phyloP scores from a whole-genome alignment of 306 rosid species.

The Morella rubra region DNA sequence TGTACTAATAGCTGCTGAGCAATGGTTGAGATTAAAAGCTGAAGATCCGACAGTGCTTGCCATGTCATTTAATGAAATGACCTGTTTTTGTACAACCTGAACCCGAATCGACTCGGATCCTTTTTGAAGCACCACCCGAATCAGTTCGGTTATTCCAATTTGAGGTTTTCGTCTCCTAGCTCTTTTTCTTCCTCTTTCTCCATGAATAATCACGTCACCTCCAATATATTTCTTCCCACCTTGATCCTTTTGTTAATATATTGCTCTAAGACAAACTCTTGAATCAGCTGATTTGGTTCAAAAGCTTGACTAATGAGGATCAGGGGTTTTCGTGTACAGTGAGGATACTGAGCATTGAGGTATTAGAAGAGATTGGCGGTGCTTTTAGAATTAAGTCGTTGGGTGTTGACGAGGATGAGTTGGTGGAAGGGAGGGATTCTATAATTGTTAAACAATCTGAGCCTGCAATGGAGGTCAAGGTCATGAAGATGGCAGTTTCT shows the following conservation, averaged over 20 bases:
- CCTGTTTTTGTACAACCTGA: no score
- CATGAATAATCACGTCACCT: background rate
- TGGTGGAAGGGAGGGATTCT: constrained; percentile 15
- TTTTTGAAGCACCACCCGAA: no score
- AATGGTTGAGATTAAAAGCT: no score
- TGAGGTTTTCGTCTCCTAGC: no score
- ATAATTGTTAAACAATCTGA: constrained; percentile 21
- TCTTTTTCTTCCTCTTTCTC: constrained; percentile 4
- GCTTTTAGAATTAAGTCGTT: constrained; percentile 32
- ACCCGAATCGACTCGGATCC: no score
- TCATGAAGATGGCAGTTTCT: background rate
- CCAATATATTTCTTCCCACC: background rate
- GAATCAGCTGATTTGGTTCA: constrained; percentile 9
- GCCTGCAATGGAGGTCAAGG: constrained; percentile 13
- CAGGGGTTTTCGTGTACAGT: constrained; percentile 19
- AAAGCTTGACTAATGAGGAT: constrained; percentile 22
- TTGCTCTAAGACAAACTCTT: constrained; percentile 14
- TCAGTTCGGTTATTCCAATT: no score
- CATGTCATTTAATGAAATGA: no score
- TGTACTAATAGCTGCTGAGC: no score
- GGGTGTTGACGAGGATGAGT: constrained; percentile 26
- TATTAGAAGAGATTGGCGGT: constrained; percentile 19
- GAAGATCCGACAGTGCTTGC: no score
- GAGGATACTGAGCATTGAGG: constrained; percentile 11
- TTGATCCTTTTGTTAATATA: constrained; percentile 3